Evolutionary conservation across 2,329 filamentous ascomycete species (phyloP), one percentile per base, ranked within the genome.

Genomic region (Proliferodiscus dingleyae): DNA sequence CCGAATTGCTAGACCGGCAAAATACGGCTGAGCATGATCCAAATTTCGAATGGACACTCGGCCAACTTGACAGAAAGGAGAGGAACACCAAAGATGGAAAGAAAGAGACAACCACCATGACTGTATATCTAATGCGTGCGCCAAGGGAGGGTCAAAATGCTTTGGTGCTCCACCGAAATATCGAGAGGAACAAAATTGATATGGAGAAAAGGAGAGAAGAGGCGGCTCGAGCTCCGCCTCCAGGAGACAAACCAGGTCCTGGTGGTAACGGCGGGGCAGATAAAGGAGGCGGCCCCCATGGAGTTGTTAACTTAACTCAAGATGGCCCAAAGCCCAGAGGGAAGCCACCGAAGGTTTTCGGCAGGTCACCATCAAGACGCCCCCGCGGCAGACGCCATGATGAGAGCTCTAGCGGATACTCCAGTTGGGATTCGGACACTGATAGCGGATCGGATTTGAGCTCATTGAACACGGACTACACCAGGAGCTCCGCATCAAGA

Each of bases 41-140:
- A 2, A 41, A 52, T 33, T 64, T 61, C 47, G 47, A 54, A 32
- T 65, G 57, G 58, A 54, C 56, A 2, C 48, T 64, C 21, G 54
- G 49, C 5, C 61, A 64, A 41, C 41, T 63, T 13, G 55, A 58
- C 11, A 51, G 46, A 23, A 49, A 47, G 38, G 30, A 47, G 23
- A 53, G 39, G 28, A 30, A 41, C 7, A 23, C 47, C 24, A 46
- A 26, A 2, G 41, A 42, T 15, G 49, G 24, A 37, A 52, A 46
- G 43, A 48, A 21, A 30, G 51, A 51, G 32, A 62, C 61, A 0
- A 42, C 47, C 6, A 49, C 53, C 3, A 61, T 63, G 39, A 60
- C 53, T 2, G 48, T 61, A 9, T 62, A 57, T 45, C 45, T 61
- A 13, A 59, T 54, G 43, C 51, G 58, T 6, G 40, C 50, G 13